Evolutionary conservation across 2,329 filamentous ascomycete species (phyloP), one percentile per base, ranked within the genome.

Genomic region (Dothistroma pini): DNA sequence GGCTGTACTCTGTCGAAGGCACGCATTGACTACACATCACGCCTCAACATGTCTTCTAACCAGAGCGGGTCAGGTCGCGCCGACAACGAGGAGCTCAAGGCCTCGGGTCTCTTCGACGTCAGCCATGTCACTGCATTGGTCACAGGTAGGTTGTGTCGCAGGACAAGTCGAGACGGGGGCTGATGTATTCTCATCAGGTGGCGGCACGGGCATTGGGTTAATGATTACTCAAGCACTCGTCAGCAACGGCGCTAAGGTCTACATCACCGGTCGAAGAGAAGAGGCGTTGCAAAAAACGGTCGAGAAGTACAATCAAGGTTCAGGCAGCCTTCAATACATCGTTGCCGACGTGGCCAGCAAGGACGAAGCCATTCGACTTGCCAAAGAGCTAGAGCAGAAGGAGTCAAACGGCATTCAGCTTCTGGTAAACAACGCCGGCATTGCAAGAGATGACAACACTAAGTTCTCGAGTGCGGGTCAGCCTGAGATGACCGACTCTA

Each of bases 341-440:
- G 71, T 74, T 22, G 77, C 79, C 61, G 81, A 84, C 64, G 77
- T 83, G 41, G 80, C 78, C 63, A 77, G 77, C 19, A 84, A 84
- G 64, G 75, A 80, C 10, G 81, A 82, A 9, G 69, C 75, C n/a
- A 69, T 77, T 54, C 71, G 75, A 21, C 70, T 79, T 12, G 76
- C 75, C 47, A 72, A 76, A 41, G 75, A 78, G 58, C 66, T 80
- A 11, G 68, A 70, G 54, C 61, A 74, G 60, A 79, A 80, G 61
- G 83, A 85, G 66, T 52, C 79, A 1, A 77, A 79, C 8, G 82
- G 82, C 4, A 80, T 85, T 32, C 81, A 85, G 59, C 69, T 85
- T 51, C 75, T 84, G 7, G 79, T 84, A 21, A 83, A 83, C 69
- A 83, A 83, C 57, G 81, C 81, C 9, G 81, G 82, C 1, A 77